These are phyloP conservation scores for Teratosphaeria pseudoeucalypti DNA, from an alignment of 2,329 filamentous ascomycete genomes.

Conservation along the genomic window DNA sequence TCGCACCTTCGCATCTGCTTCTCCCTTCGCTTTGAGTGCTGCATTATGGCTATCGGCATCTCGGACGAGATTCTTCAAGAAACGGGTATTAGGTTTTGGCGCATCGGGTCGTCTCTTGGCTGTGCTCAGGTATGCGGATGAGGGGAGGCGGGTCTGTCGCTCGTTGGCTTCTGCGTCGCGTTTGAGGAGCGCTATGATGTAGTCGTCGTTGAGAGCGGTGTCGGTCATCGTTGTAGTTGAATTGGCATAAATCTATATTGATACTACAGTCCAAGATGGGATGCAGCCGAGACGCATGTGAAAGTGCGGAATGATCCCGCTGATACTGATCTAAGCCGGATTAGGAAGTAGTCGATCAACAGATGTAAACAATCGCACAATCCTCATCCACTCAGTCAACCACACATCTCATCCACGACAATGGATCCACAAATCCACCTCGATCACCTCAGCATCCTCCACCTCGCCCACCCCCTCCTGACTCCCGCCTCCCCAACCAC, in stretches of 20 bases:
- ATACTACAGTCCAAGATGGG: not conserved
- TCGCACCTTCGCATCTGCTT: constrained; percentile 63
- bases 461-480: constrained; percentile 5
- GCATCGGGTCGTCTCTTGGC: constrained; percentile 24
- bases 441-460: constrained; percentile 5
- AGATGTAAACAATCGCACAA: not conserved
- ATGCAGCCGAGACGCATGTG: not conserved
- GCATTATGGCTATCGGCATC: constrained; percentile 85
- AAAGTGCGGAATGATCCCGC: not conserved
- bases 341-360: not conserved
- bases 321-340: not conserved
- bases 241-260: not conserved
- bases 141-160: not conserved
- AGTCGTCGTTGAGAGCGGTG: constrained; percentile 46
- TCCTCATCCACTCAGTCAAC: not conserved
- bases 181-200: constrained; percentile 67
- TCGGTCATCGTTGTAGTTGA: not conserved
- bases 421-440: not conserved
- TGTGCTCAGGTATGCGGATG: not conserved
- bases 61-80: constrained; percentile 77
- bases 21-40: constrained; percentile 72
- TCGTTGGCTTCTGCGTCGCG: constrained; percentile 61
- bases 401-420: not conserved
- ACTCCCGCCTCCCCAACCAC: not conserved
- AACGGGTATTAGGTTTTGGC: constrained; percentile 84